phyloP scores from a whole-genome alignment of 2,329 filamentous ascomycete genomes.

The Aaosphaeria arxii region DNA sequence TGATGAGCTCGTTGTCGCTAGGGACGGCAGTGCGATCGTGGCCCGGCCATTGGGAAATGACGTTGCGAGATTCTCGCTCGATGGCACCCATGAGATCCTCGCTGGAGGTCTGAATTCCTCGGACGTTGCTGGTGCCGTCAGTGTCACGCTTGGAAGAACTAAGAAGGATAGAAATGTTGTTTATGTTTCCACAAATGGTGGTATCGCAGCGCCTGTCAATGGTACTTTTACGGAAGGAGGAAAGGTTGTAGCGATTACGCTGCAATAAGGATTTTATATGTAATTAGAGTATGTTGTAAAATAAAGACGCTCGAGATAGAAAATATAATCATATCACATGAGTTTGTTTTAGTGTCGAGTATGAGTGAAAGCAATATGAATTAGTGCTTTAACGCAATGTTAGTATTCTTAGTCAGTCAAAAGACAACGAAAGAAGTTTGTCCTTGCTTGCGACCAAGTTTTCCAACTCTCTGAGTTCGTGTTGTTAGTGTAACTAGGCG shows the following conservation, averaged over 20 bases:
- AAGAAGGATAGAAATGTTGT: slow-evolving; percentile 10
- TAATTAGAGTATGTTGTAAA: neutral
- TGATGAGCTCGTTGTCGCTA: slow-evolving; percentile 19
- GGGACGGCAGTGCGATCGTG: slow-evolving; percentile 13
- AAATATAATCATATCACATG: neutral
- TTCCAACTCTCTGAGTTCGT: too few relatives aligned
- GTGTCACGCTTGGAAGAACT: slow-evolving; percentile 12
- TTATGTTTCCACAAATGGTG: slow-evolving; percentile 23
- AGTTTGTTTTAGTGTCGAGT: neutral
- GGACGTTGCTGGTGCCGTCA: slow-evolving; percentile 12
- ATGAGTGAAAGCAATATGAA: neutral
- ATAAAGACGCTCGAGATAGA: neutral
- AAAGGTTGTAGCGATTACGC: slow-evolving; percentile 15
- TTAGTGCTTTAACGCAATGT: neutral
- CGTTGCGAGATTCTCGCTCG: slow-evolving; percentile 4
- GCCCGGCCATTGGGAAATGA: slow-evolving; percentile 8
- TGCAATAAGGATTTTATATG: neutral
- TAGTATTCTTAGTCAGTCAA: neutral
- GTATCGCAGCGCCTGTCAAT: slow-evolving; percentile 11
- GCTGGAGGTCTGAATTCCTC: slow-evolving; percentile 3
- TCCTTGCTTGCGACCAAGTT: too few relatives aligned
- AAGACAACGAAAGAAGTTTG: too few relatives aligned
- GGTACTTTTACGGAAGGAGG: slow-evolving; percentile 18
- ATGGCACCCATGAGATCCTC: slow-evolving; percentile 8
- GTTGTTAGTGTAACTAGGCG: too few relatives aligned